Base-by-base conservation (phyloP, 345 rosid species). In the Geranium rotundifolium region DNA sequence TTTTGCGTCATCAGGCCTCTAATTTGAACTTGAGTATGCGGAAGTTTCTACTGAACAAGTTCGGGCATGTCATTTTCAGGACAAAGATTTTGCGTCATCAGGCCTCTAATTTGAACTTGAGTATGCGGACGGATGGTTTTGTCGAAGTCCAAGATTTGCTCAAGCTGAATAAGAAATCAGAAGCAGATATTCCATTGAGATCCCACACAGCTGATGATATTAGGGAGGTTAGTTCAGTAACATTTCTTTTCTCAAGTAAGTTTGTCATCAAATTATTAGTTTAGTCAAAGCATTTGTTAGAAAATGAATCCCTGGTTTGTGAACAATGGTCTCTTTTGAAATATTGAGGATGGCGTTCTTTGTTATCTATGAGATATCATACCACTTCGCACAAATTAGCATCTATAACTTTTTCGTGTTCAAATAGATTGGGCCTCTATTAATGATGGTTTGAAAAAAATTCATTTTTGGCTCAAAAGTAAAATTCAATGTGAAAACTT, bases 71-170 rank as follows among this genome's bases (percentile, higher is more conserved):
- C 23, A 29, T 56, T 71, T 2, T 64, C 60, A 92, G 98, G 80
- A 87, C 98, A 19, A 70, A 87, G 4, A 72, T 89, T 62, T 79
- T 89, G 80, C 76, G 97, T 1, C 98, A 92, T 66, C 80, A 68
- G 90, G 90, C 96, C 68, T 71, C 74, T 57, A 96, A 92, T 67
- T 65, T 90, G 31, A 85, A 76, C 31, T 69, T 92, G 81, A 76
- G 82, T 75, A 83, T 90, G 83, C 66, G 83, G 27, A 78, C 72
- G 67, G 97, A 92, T 81, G 99, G 97, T 14, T 90, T 63, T 74
- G 90, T 87, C 68, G 85, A 77, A 75, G 95, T 85, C 70, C 74
- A 76, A 59, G 98, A 89, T 63, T 73, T 92, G 16, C 80, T 89
- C 46, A 73, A 73, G 73, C 79, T 92, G 57, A 79, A 87, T 62